Base-by-base conservation (phyloP, 192 early-diverging fungal genomes). In the Umbelopsis ramanniana region DNA sequence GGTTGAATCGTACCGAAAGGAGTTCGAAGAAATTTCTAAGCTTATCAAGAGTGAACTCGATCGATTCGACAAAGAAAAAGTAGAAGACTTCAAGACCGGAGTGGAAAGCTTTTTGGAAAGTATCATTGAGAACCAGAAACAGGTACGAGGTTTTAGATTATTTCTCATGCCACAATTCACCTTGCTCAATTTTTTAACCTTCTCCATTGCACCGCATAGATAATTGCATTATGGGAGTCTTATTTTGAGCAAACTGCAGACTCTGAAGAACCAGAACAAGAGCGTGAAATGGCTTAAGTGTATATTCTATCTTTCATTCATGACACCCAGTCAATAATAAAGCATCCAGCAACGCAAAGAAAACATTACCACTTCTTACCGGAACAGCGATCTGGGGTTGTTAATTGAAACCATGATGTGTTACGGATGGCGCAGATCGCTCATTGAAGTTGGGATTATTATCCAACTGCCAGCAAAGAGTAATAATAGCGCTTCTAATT, bases 71-170 rank as follows among this genome's bases (percentile, higher is more conserved):
- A 81, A 82, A 7, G 89, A 92, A 66, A 90, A 92, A 46, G 89
- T 94, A 26, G 86, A 88, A 47, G 94, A 96, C 71, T 93, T 96
- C 72, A 87, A 91, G 73, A 84, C 83, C 37, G 80, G 89, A 46
- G 83, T 94, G 46, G 91, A 94, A 68, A 72, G 83, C 4, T 93
- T 93, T 40, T 83, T 96, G 77, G 78, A 82, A 46, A 88, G 88
- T 29, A 89, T 95, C 84, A 84, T 96, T 57, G 87, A 91, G 55
- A 91, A 89, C 46, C 93, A 96, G 81, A 89, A 92, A 47, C 82
- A 95, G 85, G 89, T 92, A 76, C 46, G 21, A 26, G 0, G 11
- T 14, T 45, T 8, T 17, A 14, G 7, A 0, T n/a, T 19, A 26
- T 40, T 35, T 21, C 11, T 43, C 40, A 43, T 43, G 6, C 40